phyloP scores from a whole-genome alignment of 2,329 filamentous ascomycete species.

The Sphaerulina populicola region DNA sequence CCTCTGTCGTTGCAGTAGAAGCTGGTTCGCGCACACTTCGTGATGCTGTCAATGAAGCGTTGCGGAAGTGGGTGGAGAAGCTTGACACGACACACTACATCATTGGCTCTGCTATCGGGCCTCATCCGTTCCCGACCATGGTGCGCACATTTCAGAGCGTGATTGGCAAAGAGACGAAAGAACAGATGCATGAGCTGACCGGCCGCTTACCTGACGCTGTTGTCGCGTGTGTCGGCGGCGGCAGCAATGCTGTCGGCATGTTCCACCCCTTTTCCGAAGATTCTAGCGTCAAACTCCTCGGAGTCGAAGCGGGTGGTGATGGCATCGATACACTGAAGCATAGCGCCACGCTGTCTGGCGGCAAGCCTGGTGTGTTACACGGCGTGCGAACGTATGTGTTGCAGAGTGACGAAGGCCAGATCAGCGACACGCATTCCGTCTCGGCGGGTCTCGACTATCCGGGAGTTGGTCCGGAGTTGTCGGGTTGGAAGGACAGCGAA shows the following conservation, averaged over 20 bases:
- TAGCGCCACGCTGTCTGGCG: slow-evolving; percentile 77
- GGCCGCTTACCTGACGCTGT: slow-evolving; percentile 92
- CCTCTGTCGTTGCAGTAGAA: slow-evolving; percentile 85
- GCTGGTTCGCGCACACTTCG: slow-evolving; percentile 63
- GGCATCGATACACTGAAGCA: slow-evolving; percentile 79
- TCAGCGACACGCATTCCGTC: slow-evolving; percentile 89
- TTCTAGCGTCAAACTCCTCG: slow-evolving; percentile 73
- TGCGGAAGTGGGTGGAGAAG: slow-evolving; percentile 87
- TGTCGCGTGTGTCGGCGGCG: slow-evolving; percentile 91
- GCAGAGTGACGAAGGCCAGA: slow-evolving; percentile 87
- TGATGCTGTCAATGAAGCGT: slow-evolving; percentile 80
- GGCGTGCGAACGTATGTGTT: slow-evolving; percentile 93
- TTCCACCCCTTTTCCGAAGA: slow-evolving; percentile 94
- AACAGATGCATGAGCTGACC: slow-evolving; percentile 74
- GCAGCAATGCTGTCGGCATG: slow-evolving; percentile 93
- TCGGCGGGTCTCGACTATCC: slow-evolving; percentile 96
- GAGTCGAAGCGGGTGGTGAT: slow-evolving; percentile 91
- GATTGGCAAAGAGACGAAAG: slow-evolving; percentile 89
- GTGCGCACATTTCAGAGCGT: slow-evolving; percentile 96
- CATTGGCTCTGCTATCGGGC: slow-evolving; percentile 93
- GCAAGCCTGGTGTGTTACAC: slow-evolving; percentile 86
- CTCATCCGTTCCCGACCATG: slow-evolving; percentile 95
- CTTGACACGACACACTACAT: slow-evolving; percentile 96
- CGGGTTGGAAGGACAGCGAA: slow-evolving; percentile 82
- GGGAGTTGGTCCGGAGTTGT: slow-evolving; percentile 87